Base-by-base conservation (phyloP, 1,139 yeast genomes). In the Candida sanyaensis region DNA sequence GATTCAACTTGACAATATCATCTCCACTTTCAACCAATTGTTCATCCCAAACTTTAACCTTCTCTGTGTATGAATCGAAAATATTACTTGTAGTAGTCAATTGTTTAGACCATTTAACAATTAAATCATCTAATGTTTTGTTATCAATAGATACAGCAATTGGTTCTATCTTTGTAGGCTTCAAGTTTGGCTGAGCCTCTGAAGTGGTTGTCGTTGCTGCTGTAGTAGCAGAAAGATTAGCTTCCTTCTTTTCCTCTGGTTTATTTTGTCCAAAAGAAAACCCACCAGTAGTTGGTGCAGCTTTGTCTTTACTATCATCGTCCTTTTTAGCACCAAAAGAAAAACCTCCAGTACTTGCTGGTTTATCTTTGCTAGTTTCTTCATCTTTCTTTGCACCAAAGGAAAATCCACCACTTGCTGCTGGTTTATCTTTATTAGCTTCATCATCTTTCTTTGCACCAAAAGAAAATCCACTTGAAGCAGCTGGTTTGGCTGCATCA, bases 101-200 rank as follows among this genome's bases (percentile, higher is more conserved):
- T 57, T 95, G 96, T 50, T 83, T 82, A 1, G 97, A 88, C 99
- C 99, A 95, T 66, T 88, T 91, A 30, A 91, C 81, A 45, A 95
- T 88, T 54, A 93, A 78, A 63, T 93, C 99, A 60, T 93, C 99
- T 63, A 95, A 75, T 1, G 97, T 90, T 63, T 90, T 90, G 69
- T 93, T 93, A 58, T 88, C 91, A 44, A 95, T 78, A 8, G 96
- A 86, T 3, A 90, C 81, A 27, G 91, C 88, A 45, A 81, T 77
- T 12, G 90, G 85, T 55, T 81, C 83, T 24, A 84, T 76, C 43
- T 73, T 77, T 37, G 78, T 75, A 26, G 75, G 77, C 58, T 71
- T 79, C 60, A 55, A 69, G 41, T 57, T 64, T 24, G 71, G 68
- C 44, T 60, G 65, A 10, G 62, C 44, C 17, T 50, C 42, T n/a